Conservation (phyloP, 2,329 filamentous ascomycete genomes). For the Ceratocystis cacaofunesta region DNA sequence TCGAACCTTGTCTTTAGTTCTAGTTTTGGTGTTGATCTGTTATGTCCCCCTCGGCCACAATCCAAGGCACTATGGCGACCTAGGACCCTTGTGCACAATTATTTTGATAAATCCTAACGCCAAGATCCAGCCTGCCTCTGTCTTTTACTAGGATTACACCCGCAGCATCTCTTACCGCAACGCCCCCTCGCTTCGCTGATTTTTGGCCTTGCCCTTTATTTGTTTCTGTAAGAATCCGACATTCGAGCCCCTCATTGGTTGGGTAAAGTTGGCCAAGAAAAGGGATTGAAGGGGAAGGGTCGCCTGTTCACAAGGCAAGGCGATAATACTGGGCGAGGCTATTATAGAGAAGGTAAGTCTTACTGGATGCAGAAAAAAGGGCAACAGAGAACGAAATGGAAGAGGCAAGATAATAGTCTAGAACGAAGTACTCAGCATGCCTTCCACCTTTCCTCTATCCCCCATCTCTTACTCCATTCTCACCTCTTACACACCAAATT, state of each 20-base stretch:
- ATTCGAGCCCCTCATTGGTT: too few relatives aligned
- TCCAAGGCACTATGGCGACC: neutral
- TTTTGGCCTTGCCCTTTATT: neutral
- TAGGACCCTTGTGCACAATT: neutral
- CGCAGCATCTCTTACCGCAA: neutral
- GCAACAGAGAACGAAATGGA: too few relatives aligned
- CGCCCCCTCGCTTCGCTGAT: neutral
- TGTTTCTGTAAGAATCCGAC: neutral
- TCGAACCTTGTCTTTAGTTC: neutral
- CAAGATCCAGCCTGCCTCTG: too few relatives aligned
- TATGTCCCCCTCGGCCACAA: neutral
- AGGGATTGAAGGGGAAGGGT: too few relatives aligned
- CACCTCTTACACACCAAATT: too few relatives aligned
- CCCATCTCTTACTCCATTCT: neutral
- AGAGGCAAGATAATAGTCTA: too few relatives aligned
- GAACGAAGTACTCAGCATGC: too few relatives aligned
- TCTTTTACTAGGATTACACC: neutral
- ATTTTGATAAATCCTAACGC: neutral
- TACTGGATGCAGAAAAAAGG: too few relatives aligned
- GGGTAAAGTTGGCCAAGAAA: too few relatives aligned
- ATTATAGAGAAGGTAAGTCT: too few relatives aligned
- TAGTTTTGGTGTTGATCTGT: neutral
- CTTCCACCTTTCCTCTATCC: neutral
- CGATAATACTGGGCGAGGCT: too few relatives aligned
- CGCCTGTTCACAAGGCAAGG: too few relatives aligned